Evolutionary conservation across 106 monocot genomes (phyloP), one percentile per base, ranked within the genome.

Genomic region (Acorus gramineus): DNA sequence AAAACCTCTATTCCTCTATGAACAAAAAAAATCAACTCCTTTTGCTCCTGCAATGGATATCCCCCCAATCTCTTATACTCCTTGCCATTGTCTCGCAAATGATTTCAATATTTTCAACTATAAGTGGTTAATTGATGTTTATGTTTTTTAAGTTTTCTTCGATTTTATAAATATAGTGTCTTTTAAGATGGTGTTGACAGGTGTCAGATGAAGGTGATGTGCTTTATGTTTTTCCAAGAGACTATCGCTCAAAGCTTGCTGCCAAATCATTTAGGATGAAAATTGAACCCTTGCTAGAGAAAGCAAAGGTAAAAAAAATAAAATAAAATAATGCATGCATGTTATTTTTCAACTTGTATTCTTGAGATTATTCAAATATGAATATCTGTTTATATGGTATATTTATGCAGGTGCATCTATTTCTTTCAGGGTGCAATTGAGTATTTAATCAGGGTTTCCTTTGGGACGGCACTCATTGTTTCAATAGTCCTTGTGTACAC

Each of bases 141-240:
- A n/a, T 8, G 1, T 53, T 6, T 61, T 61, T 12, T 61, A 46
- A 9, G 10, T 10, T 11, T 44, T 61, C 46, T 61, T 61, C 53
- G 42, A 47, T 68, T 73, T 58, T 73, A 47, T 43, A 65, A 52
- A 53, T 66, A 57, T 60, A 67, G 68, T 74, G 62, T 76, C 57
- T 84, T 72, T 85, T 66, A 84, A 81, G 73, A 70, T 79, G 70
- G 3, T 83, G 49, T 86, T 81, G 67, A 66, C 89, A 98, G 98
- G 98, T 98, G 67, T 98, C 96, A 53, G 92, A 86, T 67, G 92
- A 98, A 86, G 98, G 98, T 46, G 98, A 98, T 55, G 92, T 98
- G 46, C 85, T 98, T 69, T 98, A 98, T 67, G 83, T 79, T 62
- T 98, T 98, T 59, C 81, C 84, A 47, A 82, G 71, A 62, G 89